Percentiles rank a stretch among this genome's conserved stretches.
phyloP scores from a whole-genome alignment of 805 yeast species.

The Candida cerambycidarum region DNA sequence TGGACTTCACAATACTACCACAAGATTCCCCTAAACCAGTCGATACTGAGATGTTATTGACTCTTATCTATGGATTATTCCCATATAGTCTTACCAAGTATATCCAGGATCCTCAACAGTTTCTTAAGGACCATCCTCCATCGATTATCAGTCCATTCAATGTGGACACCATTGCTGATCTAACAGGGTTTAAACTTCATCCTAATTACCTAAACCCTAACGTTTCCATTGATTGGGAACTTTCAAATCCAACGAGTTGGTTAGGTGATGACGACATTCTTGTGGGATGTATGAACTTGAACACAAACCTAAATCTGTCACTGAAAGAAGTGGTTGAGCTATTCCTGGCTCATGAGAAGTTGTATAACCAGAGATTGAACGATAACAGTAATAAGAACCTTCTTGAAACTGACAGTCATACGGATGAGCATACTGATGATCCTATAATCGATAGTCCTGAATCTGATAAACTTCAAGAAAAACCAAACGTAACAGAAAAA shows the following conservation, averaged over 20 bases:
- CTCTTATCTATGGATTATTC: conserved; percentile 56
- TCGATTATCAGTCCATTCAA: not conserved
- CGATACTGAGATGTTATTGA: conserved; percentile 34
- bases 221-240: conserved; percentile 18
- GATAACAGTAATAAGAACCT: no score
- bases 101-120: conserved; percentile 41
- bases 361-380: conserved; percentile 19
- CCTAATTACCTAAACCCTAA: conserved; percentile 43
- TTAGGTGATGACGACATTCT: conserved; percentile 19
- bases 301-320: conserved; percentile 17
- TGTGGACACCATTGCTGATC: not conserved
- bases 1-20: conserved; percentile 19
- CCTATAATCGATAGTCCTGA: not conserved
- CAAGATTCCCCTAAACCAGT: conserved; percentile 15
- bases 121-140: conserved; percentile 16
- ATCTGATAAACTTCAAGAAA: no score
- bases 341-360: conserved; percentile 33
- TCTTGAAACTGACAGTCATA: no score
- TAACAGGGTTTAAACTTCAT: conserved; percentile 38
- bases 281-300: conserved; percentile 23
- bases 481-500: no score
- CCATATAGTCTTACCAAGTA: conserved; percentile 51
- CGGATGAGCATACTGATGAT: no score
- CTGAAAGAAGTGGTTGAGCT: conserved; percentile 23
- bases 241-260: conserved; percentile 22